These are phyloP conservation scores for Maudiozyma barnettii DNA, from an alignment of 805 yeast species.

Conservation along the genomic window DNA sequence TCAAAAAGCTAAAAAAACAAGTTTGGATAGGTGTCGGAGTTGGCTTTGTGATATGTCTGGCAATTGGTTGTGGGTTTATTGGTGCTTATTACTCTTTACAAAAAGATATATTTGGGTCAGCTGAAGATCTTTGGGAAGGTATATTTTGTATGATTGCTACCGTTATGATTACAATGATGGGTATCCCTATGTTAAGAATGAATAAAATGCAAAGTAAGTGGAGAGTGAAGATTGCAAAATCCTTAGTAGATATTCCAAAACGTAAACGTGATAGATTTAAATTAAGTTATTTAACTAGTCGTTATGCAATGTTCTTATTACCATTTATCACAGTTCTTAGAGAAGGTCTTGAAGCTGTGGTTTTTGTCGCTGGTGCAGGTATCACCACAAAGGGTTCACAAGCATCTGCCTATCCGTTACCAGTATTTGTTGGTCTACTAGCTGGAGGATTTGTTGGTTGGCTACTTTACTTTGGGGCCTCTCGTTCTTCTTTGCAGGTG, in stretches of 20 bases:
- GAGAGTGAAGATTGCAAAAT: conserved; percentile 88
- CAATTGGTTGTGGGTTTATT: conserved; percentile 86
- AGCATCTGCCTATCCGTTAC: conserved; percentile 81
- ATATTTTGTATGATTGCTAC: conserved; percentile 85
- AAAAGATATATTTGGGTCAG: conserved; percentile 71
- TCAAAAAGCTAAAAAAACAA: conserved; percentile 59
- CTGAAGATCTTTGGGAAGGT: conserved; percentile 98
- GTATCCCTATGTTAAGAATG: conserved; percentile 90
- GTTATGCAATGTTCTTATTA: conserved; percentile 79
- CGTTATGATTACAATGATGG: conserved; percentile 83
- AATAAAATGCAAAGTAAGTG: conserved; percentile 96
- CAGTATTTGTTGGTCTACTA: conserved; percentile 79
- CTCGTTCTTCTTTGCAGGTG: conserved; percentile 71
- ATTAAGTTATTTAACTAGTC: conserved; percentile 48
- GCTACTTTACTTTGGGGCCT: conserved; percentile 72
- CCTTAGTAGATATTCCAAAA: conserved; percentile 54
- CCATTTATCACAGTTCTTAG: conserved; percentile 88
- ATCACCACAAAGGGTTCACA: conserved; percentile 41
- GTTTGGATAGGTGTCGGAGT: conserved; percentile 75
- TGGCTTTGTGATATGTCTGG: conserved; percentile 73
- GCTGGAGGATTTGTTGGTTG: conserved; percentile 70
- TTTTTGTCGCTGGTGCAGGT: conserved; percentile 94
- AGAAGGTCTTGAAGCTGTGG: conserved; percentile 96
- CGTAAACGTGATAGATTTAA: conserved; percentile 42
- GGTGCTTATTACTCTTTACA: conserved; percentile 82